Percentiles rank a stretch among this genome's conserved stretches.
These are phyloP conservation scores for Aspergillus biplanus DNA, from an alignment of 495 filamentous ascomycete species.

Conservation along the genomic window DNA sequence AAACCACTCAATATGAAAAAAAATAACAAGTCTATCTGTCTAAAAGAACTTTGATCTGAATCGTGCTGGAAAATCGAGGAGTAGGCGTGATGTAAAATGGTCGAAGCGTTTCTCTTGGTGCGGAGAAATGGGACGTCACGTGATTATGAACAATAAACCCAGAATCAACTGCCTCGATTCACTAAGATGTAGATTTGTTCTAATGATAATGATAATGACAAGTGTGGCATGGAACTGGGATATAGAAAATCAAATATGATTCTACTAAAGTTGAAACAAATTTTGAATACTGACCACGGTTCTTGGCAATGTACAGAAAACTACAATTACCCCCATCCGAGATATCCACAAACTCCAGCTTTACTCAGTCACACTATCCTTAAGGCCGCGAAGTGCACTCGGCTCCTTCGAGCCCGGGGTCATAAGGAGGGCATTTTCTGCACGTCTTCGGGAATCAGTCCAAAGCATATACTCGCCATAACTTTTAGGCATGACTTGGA, in stretches of 20 bases:
- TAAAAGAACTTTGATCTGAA: not conserved
- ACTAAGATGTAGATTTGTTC: not conserved
- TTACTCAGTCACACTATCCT: slow-evolving; percentile 55
- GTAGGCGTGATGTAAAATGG: slow-evolving; percentile 2
- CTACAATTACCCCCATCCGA: not conserved
- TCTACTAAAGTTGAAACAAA: no score
- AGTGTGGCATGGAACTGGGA: no score
- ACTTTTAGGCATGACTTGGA: slow-evolving; percentile 74
- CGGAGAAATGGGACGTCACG: slow-evolving; percentile 26
- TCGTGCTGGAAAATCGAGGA: not conserved
- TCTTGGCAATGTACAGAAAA: not conserved
- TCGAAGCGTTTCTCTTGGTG: slow-evolving; percentile 10
- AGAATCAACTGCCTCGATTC: not conserved
- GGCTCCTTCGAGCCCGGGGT: slow-evolving; percentile 35
- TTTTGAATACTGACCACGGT: no score
- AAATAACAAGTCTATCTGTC: not conserved
- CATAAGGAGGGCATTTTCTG: slow-evolving; percentile 47
- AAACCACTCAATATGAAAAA: not conserved
- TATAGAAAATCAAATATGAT: no score
- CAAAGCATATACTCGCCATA: slow-evolving; percentile 83
- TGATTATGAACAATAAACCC: slow-evolving; percentile 12
- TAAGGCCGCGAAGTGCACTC: slow-evolving; percentile 42
- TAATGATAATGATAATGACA: no score
- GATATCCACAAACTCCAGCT: slow-evolving; percentile 1
- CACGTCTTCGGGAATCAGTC: slow-evolving; percentile 70